Percentiles rank a stretch among this genome's conserved stretches.
phyloP scores from a whole-genome alignment of 1,139 yeast species.

The Nematodospora anomalae region DNA sequence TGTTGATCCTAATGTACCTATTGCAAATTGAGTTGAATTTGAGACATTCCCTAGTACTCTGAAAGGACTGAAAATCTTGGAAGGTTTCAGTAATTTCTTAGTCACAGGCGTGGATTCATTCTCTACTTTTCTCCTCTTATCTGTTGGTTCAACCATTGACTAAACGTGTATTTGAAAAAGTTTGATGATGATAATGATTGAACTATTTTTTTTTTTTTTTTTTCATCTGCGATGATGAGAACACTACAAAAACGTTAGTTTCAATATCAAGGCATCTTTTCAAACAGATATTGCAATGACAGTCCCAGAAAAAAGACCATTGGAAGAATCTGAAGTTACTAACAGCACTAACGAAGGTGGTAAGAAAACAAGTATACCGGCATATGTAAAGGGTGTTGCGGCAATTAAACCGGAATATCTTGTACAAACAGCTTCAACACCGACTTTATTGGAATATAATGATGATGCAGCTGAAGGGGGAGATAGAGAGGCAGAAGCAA shows the following conservation, averaged over 20 bases:
- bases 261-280: background rate
- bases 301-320: conserved; percentile 21
- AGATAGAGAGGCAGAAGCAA: conserved; percentile 26
- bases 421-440: conserved; percentile 22
- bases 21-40: conserved; percentile 79
- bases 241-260: too few species aligned
- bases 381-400: conserved; percentile 53
- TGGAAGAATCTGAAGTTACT: conserved; percentile 18
- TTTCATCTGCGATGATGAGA: conserved; percentile 11
- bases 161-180: conserved; percentile 1
- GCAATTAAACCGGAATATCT: conserved; percentile 64
- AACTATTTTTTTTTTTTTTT: conserved; percentile 8
- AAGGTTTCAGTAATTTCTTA: conserved; percentile 17
- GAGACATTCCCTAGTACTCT: conserved; percentile 65
- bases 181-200: background rate
- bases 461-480: conserved; percentile 52
- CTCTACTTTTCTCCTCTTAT: conserved; percentile 32
- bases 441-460: conserved; percentile 45
- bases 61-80: conserved; percentile 47
- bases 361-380: conserved; percentile 25
- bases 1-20: conserved; percentile 85
- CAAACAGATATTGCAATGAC: too few species aligned
- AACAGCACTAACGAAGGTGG: conserved; percentile 20
- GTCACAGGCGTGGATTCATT: conserved; percentile 8
- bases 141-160: conserved; percentile 31